These are phyloP conservation scores for Alnus rubra DNA, from an alignment of 306 rosid species.

Conservation along the genomic window DNA sequence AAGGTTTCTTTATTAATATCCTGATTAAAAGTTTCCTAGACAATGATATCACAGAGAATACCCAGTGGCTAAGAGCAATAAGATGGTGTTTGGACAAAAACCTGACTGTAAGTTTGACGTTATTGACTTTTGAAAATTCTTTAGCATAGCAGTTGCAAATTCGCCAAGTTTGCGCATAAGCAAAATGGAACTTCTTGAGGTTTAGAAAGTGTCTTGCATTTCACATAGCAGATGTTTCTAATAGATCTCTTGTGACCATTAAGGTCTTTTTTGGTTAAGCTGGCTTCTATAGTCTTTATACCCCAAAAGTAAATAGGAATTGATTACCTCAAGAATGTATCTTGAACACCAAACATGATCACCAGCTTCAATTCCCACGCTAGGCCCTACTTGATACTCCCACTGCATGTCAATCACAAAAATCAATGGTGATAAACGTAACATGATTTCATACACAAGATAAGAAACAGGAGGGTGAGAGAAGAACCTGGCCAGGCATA, in stretches of 20 bases:
- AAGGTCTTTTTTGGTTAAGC: neutral
- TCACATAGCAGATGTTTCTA: neutral
- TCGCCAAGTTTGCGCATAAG: neutral
- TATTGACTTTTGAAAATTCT: neutral
- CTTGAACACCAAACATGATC: slow-evolving; percentile 92
- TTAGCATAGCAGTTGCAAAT: slow-evolving; percentile 2
- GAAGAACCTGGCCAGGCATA: slow-evolving; percentile 97
- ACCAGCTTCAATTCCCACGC: slow-evolving; percentile 95
- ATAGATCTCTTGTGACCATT: too few relatives aligned
- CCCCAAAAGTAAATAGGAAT: slow-evolving; percentile 29
- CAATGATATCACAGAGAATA: neutral
- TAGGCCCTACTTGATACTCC: slow-evolving; percentile 99
- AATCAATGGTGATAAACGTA: slow-evolving; percentile 22
- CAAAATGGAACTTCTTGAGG: neutral
- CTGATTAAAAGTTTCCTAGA: neutral
- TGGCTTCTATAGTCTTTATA: neutral
- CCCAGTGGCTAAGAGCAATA: neutral
- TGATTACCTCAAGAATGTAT: slow-evolving; percentile 92
- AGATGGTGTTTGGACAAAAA: neutral
- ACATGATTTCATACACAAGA: slow-evolving; percentile 24
- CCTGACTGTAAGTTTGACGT: neutral
- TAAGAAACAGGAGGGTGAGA: slow-evolving; percentile 24
- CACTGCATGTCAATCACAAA: slow-evolving; percentile 57
- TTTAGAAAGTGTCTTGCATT: neutral
- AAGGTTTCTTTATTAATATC: neutral